phyloP scores from a whole-genome alignment of 257 asterid species.

The Catharanthus roseus region DNA sequence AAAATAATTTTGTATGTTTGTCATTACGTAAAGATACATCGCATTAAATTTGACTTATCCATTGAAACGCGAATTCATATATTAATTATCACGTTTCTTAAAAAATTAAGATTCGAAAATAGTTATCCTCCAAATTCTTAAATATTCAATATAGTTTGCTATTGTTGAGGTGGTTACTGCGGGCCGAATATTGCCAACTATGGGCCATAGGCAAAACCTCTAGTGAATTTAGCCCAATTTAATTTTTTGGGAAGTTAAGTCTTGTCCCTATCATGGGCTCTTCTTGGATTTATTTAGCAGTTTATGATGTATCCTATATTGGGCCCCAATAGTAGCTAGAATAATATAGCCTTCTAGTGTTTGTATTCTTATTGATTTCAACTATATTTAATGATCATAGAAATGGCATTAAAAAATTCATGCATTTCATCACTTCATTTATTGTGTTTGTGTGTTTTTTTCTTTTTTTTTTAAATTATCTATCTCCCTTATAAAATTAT shows the following conservation, averaged over 20 bases:
- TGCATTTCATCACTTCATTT: constrained; percentile 1
- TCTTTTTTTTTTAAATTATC: too few relatives aligned
- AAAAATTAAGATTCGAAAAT: too few relatives aligned
- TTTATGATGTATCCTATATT: not conserved
- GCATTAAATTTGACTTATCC: too few relatives aligned
- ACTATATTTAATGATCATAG: not conserved
- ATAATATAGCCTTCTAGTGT: too few relatives aligned
- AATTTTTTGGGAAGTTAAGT: not conserved
- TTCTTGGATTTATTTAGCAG: not conserved
- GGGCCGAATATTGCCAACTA: not conserved
- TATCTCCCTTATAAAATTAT: not conserved
- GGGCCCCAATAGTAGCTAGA: constrained; percentile 4
- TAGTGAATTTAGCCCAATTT: constrained; percentile 4
- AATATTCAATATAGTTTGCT: not conserved
- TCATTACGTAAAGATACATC: too few relatives aligned
- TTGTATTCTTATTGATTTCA: constrained; percentile 2
- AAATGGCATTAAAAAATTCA: constrained; percentile 1
- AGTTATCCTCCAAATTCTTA: too few relatives aligned
- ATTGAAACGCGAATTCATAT: too few relatives aligned
- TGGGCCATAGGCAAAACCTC: not conserved
- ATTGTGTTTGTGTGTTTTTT: not conserved
- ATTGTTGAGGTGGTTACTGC: too few relatives aligned
- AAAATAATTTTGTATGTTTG: too few relatives aligned
- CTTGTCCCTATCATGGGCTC: constrained; percentile 4
- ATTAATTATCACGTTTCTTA: too few relatives aligned